These are phyloP conservation scores for Gossypium davidsonii DNA, from an alignment of 441 rosid genomes.

Conservation along the genomic window DNA sequence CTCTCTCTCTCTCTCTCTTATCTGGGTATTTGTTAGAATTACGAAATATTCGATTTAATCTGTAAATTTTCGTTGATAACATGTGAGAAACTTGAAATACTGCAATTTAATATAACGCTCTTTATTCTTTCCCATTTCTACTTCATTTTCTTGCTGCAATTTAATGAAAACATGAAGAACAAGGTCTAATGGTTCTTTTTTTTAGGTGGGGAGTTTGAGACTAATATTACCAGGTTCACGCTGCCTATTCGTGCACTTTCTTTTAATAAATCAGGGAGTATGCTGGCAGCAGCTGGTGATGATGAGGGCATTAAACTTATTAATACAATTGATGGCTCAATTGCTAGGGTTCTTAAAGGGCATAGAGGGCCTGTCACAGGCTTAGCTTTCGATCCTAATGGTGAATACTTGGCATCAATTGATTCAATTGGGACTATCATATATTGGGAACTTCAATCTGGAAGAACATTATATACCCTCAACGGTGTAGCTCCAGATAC, in stretches of 20 bases:
- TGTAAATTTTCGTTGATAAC: not conserved
- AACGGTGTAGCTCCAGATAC: constrained; percentile 61
- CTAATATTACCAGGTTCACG: constrained; percentile 83
- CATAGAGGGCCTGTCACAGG: constrained; percentile 83
- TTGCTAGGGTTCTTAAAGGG: constrained; percentile 79
- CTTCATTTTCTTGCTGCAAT: too few species aligned
- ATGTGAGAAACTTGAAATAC: not conserved
- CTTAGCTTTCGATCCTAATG: constrained; percentile 68
- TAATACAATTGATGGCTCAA: constrained; percentile 84
- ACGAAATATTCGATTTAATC: not conserved
- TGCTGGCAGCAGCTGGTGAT: constrained; percentile 94
- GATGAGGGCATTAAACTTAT: constrained; percentile 93
- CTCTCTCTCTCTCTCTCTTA: not conserved
- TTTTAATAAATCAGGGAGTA: constrained; percentile 77
- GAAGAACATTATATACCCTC: constrained; percentile 54
- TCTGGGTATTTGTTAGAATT: not conserved
- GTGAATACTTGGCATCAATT: constrained; percentile 74
- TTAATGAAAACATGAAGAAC: not conserved
- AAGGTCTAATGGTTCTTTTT: not conserved
- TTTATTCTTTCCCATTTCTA: not conserved
- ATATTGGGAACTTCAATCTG: constrained; percentile 81
- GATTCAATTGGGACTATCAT: constrained; percentile 79
- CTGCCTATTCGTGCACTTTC: constrained; percentile 85
- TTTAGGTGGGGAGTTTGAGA: constrained; percentile 87
- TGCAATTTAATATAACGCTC: not conserved